Evolutionary conservation across 108 stramenopile species (phyloP), one percentile per base, ranked within the genome.

Genomic region (Cyclotella cryptica): DNA sequence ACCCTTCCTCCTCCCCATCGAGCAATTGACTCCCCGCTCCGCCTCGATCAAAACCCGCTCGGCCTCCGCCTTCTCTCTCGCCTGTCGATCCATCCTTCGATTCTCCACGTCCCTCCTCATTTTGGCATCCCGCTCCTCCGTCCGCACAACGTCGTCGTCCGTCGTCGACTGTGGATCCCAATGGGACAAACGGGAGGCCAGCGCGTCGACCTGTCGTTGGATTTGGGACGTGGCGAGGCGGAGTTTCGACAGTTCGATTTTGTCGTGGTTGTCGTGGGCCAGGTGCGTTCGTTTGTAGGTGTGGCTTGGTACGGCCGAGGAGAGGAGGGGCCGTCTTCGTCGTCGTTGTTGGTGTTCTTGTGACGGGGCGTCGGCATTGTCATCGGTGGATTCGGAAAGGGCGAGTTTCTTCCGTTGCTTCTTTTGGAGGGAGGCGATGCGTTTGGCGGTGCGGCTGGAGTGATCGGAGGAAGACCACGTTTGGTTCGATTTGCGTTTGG

Each of bases 91-190:
- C 51, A 27, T 49, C 29, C 40, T 54, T 11, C 66, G n/a, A 78
- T 60, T 55, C 67, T 79, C 53, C 66, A 58, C 49, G 67, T 83
- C 69, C 71, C 77, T 74, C 66, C 71, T 65, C 46, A 74, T 22
- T 27, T 67, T 59, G 14, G 83, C 49, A 69, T 88, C 79, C 2
- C 80, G 69, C 59, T 79, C 77, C 30, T 40, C 26, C 3, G 75
- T 29, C 41, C 60, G 43, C 52, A 58, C 54, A 17, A 22, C 18
- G 49, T 71, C 55, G 35, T 61, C 60, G n/a, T 61, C 35, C 12
- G 60, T 35, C 7, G 60, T 29, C 29, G 81, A 88, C 12, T 84
- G 75, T 17, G 90, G 87, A 77, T 96, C 95, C 95, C 95, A 96
- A 17, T 66, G 19, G 69, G 88, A 74, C 47, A 96, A 68, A 28